These are phyloP conservation scores for Stachybotrys elegans DNA, from an alignment of 2,329 filamentous ascomycete species.

Conservation along the genomic window DNA sequence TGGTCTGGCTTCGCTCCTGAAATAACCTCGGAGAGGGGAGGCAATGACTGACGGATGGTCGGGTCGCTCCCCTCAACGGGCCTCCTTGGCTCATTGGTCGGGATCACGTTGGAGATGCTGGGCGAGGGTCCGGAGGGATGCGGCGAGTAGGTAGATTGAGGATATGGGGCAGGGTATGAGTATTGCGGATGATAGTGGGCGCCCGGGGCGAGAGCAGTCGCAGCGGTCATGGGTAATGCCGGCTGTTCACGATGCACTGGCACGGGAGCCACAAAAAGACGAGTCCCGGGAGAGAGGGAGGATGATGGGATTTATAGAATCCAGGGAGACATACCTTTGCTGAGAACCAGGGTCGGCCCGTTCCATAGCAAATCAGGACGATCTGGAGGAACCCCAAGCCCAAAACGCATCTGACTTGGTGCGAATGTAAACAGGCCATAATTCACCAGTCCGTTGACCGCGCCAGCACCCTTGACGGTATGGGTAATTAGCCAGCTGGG, in stretches of 20 bases:
- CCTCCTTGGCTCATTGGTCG: conserved; percentile 60
- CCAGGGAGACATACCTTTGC: conserved; percentile 27
- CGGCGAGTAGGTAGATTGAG: conserved; percentile 19
- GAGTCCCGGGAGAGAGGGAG: conserved; percentile 17
- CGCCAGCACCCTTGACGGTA: too few relatives aligned
- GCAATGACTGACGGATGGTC: conserved; percentile 59
- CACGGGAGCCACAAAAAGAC: conserved; percentile 15
- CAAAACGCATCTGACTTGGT: conserved; percentile 32
- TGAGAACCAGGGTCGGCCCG: conserved; percentile 30
- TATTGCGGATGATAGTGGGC: conserved; percentile 24
- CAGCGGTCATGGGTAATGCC: conserved; percentile 32
- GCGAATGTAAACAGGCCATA: too few relatives aligned
- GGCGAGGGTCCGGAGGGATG: conserved; percentile 3
- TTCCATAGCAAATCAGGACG: conserved; percentile 31
- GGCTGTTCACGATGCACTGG: conserved; percentile 23
- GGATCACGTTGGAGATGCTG: conserved; percentile 55
- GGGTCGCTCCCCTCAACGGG: conserved; percentile 57
- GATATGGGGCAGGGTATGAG: neutral
- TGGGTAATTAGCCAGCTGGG: too few relatives aligned
- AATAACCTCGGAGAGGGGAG: conserved; percentile 63
- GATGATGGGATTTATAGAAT: conserved; percentile 19
- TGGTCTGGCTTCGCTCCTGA: conserved; percentile 59
- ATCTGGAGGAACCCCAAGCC: conserved; percentile 29
- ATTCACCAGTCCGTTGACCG: too few relatives aligned
- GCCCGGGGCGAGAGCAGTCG: conserved; percentile 29